Percentiles rank a stretch among this genome's conserved stretches.
These are phyloP conservation scores for Aspergillus unguis DNA, from an alignment of 2,329 filamentous ascomycete species.

Conservation along the genomic window DNA sequence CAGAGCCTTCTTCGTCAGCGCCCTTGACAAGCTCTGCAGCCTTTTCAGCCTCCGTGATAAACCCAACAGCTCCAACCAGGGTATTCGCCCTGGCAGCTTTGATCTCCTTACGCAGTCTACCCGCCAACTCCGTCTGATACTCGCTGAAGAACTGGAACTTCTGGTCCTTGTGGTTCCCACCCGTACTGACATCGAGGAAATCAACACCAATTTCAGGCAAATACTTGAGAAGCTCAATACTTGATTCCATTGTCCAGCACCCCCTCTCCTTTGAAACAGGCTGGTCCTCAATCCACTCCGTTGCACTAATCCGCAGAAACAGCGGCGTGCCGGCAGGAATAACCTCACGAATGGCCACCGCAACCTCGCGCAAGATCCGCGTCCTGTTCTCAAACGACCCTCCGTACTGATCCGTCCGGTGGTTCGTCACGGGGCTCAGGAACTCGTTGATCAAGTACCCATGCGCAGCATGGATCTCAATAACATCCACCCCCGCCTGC, in stretches of 20 bases:
- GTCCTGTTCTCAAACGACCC: conserved; percentile 49
- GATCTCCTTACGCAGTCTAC: conserved; percentile 42
- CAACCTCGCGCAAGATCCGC: conserved; percentile 53
- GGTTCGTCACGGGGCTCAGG: conserved; percentile 44
- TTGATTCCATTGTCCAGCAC: conserved; percentile 42
- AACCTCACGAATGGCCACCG: conserved; percentile 30
- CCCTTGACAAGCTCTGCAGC: conserved; percentile 47
- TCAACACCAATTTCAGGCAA: conserved; percentile 44
- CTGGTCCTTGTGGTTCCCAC: conserved; percentile 46
- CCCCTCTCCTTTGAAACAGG: conserved; percentile 20
- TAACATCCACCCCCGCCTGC: conserved; percentile 50
- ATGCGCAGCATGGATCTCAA: conserved; percentile 47
- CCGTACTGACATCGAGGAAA: conserved; percentile 46
- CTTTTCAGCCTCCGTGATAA: conserved; percentile 54
- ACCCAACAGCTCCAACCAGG: conserved; percentile 52
- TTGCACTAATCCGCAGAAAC: conserved; percentile 6
- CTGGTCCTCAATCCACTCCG: conserved; percentile 20
- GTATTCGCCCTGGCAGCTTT: conserved; percentile 38
- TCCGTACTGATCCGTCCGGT: conserved; percentile 47
- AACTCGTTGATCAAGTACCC: conserved; percentile 52
- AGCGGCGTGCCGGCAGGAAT: background rate
- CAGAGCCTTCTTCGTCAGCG: conserved; percentile 20
- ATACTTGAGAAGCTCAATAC: conserved; percentile 39
- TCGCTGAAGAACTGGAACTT: conserved; percentile 45
- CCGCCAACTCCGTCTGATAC: conserved; percentile 51